These are phyloP conservation scores for Fusarium sp. DNA, from an alignment of 2,329 filamentous ascomycete species.

Conservation along the genomic window DNA sequence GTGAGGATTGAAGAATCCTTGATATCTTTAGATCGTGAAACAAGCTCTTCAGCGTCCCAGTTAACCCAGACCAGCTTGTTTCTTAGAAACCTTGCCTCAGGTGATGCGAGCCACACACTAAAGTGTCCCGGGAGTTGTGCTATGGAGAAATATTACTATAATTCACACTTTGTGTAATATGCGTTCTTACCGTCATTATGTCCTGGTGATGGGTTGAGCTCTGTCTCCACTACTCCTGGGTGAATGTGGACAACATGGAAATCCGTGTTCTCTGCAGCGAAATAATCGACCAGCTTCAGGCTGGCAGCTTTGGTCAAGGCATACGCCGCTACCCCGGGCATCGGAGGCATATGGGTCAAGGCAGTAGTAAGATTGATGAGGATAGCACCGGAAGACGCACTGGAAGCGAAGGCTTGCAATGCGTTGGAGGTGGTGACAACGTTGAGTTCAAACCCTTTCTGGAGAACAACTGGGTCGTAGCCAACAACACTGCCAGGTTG, in stretches of 20 bases:
- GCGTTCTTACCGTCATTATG: constrained; percentile 9
- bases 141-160: accelerated
- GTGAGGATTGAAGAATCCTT: too few relatives aligned
- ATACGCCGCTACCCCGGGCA: constrained; percentile 50
- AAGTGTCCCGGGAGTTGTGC: constrained; percentile 32
- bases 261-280: constrained; percentile 55
- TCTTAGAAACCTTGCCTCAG: not conserved
- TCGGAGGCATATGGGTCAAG: constrained; percentile 42
- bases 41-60: constrained; percentile 24
- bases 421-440: constrained; percentile 45
- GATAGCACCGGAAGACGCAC: constrained; percentile 29
- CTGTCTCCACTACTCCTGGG: constrained; percentile 59
- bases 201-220: constrained; percentile 42
- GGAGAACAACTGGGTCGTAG: constrained; percentile 23
- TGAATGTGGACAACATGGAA: constrained; percentile 58
- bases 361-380: constrained; percentile 43
- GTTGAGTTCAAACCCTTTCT: constrained; percentile 42
- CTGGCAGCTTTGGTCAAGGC: constrained; percentile 54
- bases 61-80: constrained; percentile 18
- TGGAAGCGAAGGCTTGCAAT: constrained; percentile 42
- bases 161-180: not conserved
- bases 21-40: too few relatives aligned
- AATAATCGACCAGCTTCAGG: constrained; percentile 54
- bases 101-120: constrained; percentile 12
- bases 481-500: not conserved